These are phyloP conservation scores for Cornus florida DNA, from an alignment of 148 eudicot species.

Conservation along the genomic window DNA sequence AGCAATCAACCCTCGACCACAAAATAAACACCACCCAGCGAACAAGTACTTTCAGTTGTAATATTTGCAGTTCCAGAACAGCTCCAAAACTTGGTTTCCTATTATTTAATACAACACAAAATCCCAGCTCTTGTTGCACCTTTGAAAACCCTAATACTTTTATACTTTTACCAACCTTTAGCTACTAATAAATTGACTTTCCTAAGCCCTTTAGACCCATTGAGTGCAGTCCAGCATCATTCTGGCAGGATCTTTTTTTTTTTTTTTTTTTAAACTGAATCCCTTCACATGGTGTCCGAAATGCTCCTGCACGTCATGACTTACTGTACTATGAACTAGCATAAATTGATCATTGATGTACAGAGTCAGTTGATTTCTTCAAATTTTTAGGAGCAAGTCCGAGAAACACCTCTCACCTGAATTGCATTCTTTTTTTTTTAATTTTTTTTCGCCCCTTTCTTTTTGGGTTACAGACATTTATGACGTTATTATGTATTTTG, in stretches of 20 bases:
- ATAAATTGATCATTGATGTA: neutral
- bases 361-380: no score
- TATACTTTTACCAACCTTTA: neutral
- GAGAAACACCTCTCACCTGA: neutral
- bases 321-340: no score
- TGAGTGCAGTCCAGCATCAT: neutral
- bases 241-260: neutral
- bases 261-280: no score
- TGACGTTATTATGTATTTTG: neutral
- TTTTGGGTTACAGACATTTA: neutral
- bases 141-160: neutral
- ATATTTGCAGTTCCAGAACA: neutral
- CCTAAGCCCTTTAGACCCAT: no score
- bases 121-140: neutral
- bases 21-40: neutral
- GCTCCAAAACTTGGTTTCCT: neutral
- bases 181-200: no score
- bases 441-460: neutral
- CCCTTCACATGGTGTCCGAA: neutral
- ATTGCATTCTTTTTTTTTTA: no score
- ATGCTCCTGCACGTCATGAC: neutral
- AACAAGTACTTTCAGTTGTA: neutral
- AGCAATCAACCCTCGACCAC: neutral
- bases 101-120: neutral
- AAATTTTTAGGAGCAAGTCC: neutral